Percentiles rank a stretch among this genome's conserved stretches.
Conservation (phyloP, 345 rosid genomes). For the Rhizophora apiculata region DNA sequence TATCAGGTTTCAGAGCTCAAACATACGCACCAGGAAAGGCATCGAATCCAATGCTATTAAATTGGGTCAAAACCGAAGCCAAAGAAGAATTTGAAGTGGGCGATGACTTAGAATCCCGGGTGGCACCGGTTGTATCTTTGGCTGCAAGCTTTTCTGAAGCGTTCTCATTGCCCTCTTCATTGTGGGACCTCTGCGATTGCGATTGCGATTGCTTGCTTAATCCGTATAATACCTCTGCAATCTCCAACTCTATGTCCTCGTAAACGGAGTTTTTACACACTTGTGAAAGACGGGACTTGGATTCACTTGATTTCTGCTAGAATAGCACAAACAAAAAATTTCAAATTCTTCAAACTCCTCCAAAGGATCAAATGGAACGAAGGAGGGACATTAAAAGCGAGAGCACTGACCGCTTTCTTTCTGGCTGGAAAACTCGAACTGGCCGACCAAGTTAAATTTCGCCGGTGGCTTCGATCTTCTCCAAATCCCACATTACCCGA, state of each 20-base stretch:
- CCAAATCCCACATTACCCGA: conserved; percentile 44
- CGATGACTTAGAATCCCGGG: conserved; percentile 10
- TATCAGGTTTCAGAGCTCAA: no score
- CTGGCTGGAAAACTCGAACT: conserved; percentile 34
- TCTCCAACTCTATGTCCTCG: conserved; percentile 60
- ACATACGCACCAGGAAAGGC: conserved; percentile 3
- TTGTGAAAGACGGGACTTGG: conserved; percentile 39
- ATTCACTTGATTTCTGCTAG: conserved; percentile 34
- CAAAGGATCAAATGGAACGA: neutral
- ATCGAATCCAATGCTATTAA: conserved; percentile 17
- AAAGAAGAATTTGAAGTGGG: conserved; percentile 1
- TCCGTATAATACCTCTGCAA: conserved; percentile 59
- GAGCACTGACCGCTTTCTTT: conserved; percentile 43
- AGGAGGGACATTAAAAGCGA: neutral
- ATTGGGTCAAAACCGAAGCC: conserved; percentile 9
- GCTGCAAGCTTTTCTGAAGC: conserved; percentile 20
- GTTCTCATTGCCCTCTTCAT: conserved; percentile 22
- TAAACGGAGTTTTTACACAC: conserved; percentile 32
- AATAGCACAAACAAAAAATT: neutral
- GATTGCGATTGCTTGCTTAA: conserved; percentile 34
- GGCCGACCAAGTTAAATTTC: conserved; percentile 43
- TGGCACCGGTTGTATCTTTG: conserved; percentile 19
- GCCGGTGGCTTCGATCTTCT: conserved; percentile 30
- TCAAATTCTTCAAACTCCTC: conserved; percentile 10
- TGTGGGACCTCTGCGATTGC: conserved; percentile 27